Conservation (phyloP, 164 flowering plant species). For the Platanus orientalis region DNA sequence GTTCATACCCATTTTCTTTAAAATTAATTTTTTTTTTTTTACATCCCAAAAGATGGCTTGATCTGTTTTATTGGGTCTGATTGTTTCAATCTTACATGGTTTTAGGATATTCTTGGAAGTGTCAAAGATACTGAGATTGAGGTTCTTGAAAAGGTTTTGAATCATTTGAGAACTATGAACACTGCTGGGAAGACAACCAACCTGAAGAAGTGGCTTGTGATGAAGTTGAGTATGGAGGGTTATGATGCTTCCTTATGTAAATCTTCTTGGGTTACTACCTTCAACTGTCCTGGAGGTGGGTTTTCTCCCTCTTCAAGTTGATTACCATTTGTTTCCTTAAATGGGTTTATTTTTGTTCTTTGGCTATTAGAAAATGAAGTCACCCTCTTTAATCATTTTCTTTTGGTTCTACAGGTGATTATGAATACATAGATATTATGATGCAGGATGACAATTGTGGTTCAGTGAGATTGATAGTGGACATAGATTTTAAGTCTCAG, state of each 20-base stretch:
- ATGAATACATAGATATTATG: conserved; percentile 54
- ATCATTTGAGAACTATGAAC: conserved; percentile 23
- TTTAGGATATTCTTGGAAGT: conserved; percentile 37
- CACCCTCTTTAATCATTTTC: background rate
- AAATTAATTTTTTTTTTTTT: background rate
- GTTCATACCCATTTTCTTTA: background rate
- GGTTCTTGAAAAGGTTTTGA: conserved; percentile 32
- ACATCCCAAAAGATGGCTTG: background rate
- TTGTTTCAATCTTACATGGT: background rate
- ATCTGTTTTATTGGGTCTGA: background rate
- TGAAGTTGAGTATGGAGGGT: conserved; percentile 35
- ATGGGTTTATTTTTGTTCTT: no score
- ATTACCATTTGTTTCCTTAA: background rate
- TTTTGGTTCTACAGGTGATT: conserved; percentile 32
- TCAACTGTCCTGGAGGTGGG: conserved; percentile 34
- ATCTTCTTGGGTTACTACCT: conserved; percentile 39
- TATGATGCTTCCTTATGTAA: conserved; percentile 40
- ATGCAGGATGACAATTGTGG: conserved; percentile 12
- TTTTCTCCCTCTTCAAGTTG: background rate
- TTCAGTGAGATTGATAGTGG: conserved; percentile 42
- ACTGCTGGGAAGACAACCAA: conserved; percentile 16
- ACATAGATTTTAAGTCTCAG: conserved; percentile 60
- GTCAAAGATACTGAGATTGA: conserved; percentile 25
- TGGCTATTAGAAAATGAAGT: no score
- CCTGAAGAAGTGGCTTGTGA: conserved; percentile 37